A percentile compares a stretch with the other conserved stretches of the same genome.
Conservation (phyloP, 192 early-diverging fungal species). For the Allomyces arbusculus region DNA sequence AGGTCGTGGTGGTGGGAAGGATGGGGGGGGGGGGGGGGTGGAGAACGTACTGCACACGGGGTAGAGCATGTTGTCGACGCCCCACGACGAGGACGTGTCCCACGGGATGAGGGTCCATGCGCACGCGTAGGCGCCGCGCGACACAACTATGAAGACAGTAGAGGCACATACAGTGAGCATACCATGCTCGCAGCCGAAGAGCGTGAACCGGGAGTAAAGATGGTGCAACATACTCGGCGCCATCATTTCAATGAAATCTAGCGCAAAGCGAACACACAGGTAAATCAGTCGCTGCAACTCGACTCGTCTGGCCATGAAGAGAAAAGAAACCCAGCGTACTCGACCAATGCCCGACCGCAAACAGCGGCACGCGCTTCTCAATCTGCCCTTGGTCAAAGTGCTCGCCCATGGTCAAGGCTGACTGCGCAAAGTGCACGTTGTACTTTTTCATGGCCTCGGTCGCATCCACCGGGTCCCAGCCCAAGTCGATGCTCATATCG, state of each 20-base stretch:
- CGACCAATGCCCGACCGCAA: background rate
- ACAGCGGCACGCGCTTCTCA: background rate
- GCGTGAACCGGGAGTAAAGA: too few relatives aligned
- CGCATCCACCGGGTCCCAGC: background rate
- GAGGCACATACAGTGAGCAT: too few relatives aligned
- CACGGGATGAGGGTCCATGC: background rate
- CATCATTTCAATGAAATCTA: background rate
- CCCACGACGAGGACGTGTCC: background rate
- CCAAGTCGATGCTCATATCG: background rate
- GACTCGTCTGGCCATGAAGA: background rate
- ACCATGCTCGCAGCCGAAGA: too few relatives aligned
- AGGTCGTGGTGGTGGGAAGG: too few relatives aligned
- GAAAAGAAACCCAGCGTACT: background rate
- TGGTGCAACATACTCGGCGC: too few relatives aligned
- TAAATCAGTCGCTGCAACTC: background rate
- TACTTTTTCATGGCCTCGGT: background rate
- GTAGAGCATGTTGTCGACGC: background rate
- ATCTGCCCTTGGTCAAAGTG: background rate
- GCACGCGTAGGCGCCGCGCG: background rate
- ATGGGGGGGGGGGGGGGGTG: too few relatives aligned
- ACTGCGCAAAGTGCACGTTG: background rate
- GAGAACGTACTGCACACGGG: too few relatives aligned
- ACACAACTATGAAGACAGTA: background rate
- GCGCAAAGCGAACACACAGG: background rate
- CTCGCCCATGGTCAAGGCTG: background rate